These are phyloP conservation scores for Lentinus tigrinus DNA, from an alignment of 768 basidiomycete species.

Conservation along the genomic window DNA sequence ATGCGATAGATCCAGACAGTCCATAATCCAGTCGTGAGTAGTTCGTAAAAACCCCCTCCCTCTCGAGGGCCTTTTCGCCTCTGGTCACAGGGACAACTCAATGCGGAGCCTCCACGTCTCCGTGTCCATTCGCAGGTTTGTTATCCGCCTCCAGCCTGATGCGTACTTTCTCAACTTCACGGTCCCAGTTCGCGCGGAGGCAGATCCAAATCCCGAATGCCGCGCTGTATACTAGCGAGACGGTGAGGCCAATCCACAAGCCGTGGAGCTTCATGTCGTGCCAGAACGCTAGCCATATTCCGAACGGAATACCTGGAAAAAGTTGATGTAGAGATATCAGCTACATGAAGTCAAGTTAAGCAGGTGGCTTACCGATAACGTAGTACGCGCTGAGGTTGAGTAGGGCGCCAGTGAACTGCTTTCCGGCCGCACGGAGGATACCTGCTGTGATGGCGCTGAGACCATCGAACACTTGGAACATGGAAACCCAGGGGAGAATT, in stretches of 20 bases:
- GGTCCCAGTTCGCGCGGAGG: conserved; percentile 64
- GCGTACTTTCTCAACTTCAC: conserved; percentile 62
- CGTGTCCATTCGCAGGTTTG: conserved; percentile 17
- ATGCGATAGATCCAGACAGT: no score
- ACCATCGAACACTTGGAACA: conserved; percentile 88
- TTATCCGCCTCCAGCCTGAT: conserved; percentile 51
- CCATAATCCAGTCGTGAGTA: no score
- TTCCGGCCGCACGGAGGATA: conserved; percentile 80
- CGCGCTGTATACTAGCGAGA: conserved; percentile 59
- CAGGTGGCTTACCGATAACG: conserved; percentile 48
- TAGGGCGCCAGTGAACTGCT: conserved; percentile 74
- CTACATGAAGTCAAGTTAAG: not conserved
- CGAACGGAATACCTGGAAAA: conserved; percentile 68
- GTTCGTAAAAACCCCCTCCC: no score
- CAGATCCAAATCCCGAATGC: conserved; percentile 53
- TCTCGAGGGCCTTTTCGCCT: no score
- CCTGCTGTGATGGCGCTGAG: conserved; percentile 66
- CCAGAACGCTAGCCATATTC: conserved; percentile 73
- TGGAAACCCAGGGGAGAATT: conserved; percentile 61
- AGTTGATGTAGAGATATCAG: not conserved
- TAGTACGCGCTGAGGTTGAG: conserved; percentile 85
- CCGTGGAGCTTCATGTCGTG: conserved; percentile 59
- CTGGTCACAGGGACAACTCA: not conserved
- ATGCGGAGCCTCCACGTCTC: conserved; percentile 10
- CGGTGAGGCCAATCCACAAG: conserved; percentile 82